Evolutionary conservation across 495 filamentous ascomycete genomes (phyloP).

Genomic region (Neurospora terricola): DNA sequence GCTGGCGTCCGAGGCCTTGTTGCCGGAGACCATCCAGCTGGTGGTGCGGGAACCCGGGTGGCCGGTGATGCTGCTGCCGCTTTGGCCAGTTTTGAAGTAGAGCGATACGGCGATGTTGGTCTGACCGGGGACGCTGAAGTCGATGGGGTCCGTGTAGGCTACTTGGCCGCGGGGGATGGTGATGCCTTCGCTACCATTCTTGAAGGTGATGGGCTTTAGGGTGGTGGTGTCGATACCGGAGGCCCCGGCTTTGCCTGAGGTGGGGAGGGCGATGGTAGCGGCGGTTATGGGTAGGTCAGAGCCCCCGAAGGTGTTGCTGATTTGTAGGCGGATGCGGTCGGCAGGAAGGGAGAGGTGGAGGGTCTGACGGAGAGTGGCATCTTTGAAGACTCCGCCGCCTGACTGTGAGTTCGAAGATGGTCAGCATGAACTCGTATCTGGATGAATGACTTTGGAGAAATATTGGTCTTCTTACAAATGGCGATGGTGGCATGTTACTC

Average conservation of each 20-base stretch:
- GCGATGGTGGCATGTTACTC: constrained; percentile 48
- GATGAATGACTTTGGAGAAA: not conserved
- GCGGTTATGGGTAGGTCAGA: constrained; percentile 51
- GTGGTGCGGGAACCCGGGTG: constrained; percentile 63
- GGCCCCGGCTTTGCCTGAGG: constrained; percentile 39
- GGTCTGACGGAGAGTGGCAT: constrained; percentile 60
- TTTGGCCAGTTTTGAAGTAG: constrained; percentile 49
- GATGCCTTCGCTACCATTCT: constrained; percentile 34
- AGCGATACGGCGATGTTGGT: constrained; percentile 47
- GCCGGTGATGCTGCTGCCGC: constrained; percentile 45
- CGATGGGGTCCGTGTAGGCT: constrained; percentile 54
- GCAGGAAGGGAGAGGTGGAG: constrained; percentile 47
- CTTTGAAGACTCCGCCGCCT: constrained; percentile 25
- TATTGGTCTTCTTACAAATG: constrained; percentile 39
- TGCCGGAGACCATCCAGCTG: constrained; percentile 46
- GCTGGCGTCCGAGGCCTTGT: constrained; percentile 38
- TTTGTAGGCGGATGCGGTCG: constrained; percentile 47
- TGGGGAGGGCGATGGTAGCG: constrained; percentile 46
- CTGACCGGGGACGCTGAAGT: constrained; percentile 39
- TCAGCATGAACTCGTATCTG: not conserved
- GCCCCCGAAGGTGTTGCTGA: constrained; percentile 59
- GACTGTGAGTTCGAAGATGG: constrained; percentile 1
- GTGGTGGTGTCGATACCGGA: constrained; percentile 41
- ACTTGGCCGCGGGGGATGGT: constrained; percentile 49
- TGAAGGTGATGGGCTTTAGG: constrained; percentile 47